These are phyloP conservation scores for Gymnopilus dilepis DNA, from an alignment of 768 basidiomycete genomes.

Conservation along the genomic window DNA sequence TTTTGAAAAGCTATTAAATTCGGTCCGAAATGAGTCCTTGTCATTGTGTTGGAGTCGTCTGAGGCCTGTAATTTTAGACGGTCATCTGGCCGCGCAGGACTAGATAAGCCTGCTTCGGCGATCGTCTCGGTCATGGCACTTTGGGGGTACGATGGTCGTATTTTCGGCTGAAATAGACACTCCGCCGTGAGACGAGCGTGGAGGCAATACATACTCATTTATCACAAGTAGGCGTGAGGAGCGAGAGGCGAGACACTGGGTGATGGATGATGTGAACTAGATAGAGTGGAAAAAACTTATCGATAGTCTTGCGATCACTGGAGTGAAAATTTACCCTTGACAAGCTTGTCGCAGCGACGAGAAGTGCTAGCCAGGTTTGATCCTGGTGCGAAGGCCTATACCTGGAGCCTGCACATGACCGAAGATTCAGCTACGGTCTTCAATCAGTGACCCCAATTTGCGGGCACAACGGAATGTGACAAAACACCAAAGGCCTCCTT, in stretches of 20 bases:
- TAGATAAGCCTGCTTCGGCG: constrained; percentile 5
- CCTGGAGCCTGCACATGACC: constrained; percentile 12
- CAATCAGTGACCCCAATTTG: not conserved
- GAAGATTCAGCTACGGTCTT: not conserved
- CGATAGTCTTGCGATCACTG: constrained; percentile 17
- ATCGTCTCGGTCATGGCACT: constrained; percentile 3
- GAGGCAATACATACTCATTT: not conserved
- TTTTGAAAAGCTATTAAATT: not conserved
- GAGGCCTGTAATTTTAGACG: not conserved
- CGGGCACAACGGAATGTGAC: constrained; percentile 8
- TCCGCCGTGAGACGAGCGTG: constrained; percentile 5
- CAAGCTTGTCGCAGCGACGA: not conserved
- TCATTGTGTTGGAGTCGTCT: not conserved
- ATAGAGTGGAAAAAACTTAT: constrained; percentile 15
- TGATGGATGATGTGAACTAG: constrained; percentile 5
- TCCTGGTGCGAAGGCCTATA: constrained; percentile 19
- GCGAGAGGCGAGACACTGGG: not conserved
- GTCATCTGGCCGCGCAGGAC: not conserved
- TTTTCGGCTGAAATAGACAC: constrained; percentile 2
- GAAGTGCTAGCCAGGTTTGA: constrained; percentile 3
- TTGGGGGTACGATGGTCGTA: constrained; percentile 1
- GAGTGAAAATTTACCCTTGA: constrained; percentile 3
- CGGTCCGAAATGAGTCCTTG: not conserved
- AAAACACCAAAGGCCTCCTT: not conserved
- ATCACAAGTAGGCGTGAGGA: not conserved